Evolutionary conservation across 331 rosid genomes (phyloP).

Genomic region (Spiraea crenata): DNA sequence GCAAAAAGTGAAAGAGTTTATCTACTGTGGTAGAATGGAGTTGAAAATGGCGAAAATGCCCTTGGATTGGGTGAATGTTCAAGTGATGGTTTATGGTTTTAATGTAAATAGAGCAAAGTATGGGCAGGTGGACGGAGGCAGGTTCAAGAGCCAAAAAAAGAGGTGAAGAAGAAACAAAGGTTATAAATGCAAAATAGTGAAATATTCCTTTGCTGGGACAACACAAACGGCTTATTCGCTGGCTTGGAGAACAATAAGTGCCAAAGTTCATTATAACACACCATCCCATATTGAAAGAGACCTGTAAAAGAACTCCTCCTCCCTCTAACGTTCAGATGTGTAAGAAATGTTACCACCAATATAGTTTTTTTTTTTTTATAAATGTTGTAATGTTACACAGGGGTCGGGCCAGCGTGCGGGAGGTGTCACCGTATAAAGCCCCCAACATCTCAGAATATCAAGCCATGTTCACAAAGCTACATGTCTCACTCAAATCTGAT

Average conservation of each 20-base stretch:
- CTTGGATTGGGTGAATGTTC: neutral
- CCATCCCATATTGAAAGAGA: constrained; percentile 34
- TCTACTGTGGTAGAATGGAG: neutral
- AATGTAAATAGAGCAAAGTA: too few relatives aligned
- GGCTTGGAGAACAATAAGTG: constrained; percentile 33
- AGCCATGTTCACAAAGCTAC: too few relatives aligned
- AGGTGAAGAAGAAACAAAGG: constrained; percentile 34
- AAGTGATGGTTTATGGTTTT: neutral
- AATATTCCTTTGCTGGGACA: constrained; percentile 33
- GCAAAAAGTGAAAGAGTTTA: neutral
- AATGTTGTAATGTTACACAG: too few relatives aligned
- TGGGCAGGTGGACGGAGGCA: constrained; percentile 1
- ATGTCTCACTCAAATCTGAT: too few relatives aligned
- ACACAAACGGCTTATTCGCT: constrained; percentile 16
- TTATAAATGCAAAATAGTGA: constrained; percentile 36
- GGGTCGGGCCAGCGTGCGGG: too few relatives aligned
- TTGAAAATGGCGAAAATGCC: constrained; percentile 1
- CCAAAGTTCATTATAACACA: constrained; percentile 32
- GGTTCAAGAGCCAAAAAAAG: constrained; percentile 16
- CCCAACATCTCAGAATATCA: too few relatives aligned
- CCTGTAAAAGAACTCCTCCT: constrained; percentile 23
- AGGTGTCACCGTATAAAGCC: too few relatives aligned
- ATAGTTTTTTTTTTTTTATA: too few relatives aligned
- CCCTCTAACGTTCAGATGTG: neutral
- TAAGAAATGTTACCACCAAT: too few relatives aligned